Evolutionary conservation across 1,139 yeast genomes (phyloP), one percentile per base, ranked within the genome.

Genomic region (Blastobotrys proliferans): DNA sequence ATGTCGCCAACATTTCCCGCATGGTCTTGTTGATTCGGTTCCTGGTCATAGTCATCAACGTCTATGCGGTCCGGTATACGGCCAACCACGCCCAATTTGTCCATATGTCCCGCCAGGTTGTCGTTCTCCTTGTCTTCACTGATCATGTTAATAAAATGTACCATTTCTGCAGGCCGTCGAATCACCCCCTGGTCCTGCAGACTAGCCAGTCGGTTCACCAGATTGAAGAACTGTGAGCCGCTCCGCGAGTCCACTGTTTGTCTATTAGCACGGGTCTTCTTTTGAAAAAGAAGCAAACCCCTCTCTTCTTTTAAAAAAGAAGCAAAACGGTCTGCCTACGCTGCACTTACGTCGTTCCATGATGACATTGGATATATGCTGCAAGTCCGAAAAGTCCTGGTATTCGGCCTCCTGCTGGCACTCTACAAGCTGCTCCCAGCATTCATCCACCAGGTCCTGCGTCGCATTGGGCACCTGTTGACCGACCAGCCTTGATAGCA

Each of bases 1-100:
- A 49, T 45, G 17, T 46, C 48, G 3, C 52, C 54, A 25, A 16
- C 33, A n/a, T n/a, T n/a, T 3, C 41, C 40, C 25, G 18, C n/a
- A 35, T 30, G 34, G 11, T 30, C n/a, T 16, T 30, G 16, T 3
- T 31, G 10, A 17, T 31, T 21, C 22, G 13, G 6, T 31, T 18
- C 13, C n/a, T n/a, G n/a, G n/a, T 33, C 27, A 19, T 2, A 5
- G 16, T 28, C 38, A 10, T 22, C 36, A 13, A 40, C 35, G 24
- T 16, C 31, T 14, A 16, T 40, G 44, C 4, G 41, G 31, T 2
- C 43, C 41, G 33, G 41, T 29, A 25, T 45, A 31, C 19, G n/a
- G n/a, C n/a, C n/a, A n/a, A n/a, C n/a, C n/a, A n/a, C n/a, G n/a
- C n/a, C n/a, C n/a, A n/a, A n/a, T n/a, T n/a, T n/a, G n/a, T 34